Conservation (phyloP, 2,329 filamentous ascomycete genomes). For the Diplodia corticola region DNA sequence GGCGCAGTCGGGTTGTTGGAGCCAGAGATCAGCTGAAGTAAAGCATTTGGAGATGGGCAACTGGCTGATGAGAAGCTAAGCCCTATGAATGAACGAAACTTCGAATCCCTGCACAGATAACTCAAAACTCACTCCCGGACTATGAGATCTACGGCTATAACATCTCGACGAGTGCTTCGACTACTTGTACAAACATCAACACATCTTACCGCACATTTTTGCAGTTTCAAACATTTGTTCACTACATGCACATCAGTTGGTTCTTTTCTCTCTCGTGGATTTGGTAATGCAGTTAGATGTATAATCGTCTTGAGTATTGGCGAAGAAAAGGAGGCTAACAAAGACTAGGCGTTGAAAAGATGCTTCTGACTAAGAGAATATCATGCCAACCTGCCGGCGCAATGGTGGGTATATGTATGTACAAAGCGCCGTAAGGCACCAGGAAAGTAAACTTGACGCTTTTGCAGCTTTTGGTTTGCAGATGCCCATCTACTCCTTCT, state of each 20-base stretch:
- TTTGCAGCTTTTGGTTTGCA: not conserved
- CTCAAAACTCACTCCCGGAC: too few species aligned
- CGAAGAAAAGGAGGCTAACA: not conserved
- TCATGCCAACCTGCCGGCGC: not conserved
- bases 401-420: slow-evolving; percentile 9
- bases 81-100: not conserved
- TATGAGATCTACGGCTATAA: not conserved
- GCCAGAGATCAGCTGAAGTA: not conserved
- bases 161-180: not conserved
- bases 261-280: not conserved
- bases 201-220: not conserved
- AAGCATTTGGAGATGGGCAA: not conserved
- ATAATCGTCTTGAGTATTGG: not conserved
- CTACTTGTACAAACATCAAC: not conserved
- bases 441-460: not conserved
- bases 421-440: not conserved
- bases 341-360: not conserved
- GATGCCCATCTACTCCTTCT: not conserved
- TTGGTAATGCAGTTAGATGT: not conserved
- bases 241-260: not conserved
- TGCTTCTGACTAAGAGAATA: slow-evolving; percentile 4
- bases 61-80: not conserved
- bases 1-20: not conserved
- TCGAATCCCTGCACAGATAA: not conserved
- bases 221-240: not conserved